These are phyloP conservation scores for Cupressus sempervirens DNA, from an alignment of 75 land plant species.

Conservation along the genomic window DNA sequence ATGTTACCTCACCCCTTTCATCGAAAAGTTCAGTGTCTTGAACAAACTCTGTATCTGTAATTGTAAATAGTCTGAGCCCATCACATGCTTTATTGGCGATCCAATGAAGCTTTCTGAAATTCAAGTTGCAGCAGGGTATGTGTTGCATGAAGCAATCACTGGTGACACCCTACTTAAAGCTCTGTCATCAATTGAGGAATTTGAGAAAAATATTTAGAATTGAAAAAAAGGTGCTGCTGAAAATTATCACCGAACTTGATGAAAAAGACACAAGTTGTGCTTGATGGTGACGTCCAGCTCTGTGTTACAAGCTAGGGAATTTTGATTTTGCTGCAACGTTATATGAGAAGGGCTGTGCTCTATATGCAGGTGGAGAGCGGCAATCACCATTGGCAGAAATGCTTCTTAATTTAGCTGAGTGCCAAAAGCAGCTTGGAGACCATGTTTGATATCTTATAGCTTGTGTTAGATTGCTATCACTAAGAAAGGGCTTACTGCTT, in stretches of 20 bases:
- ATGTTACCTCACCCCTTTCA: slow-evolving; percentile 39
- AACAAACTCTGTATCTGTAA: slow-evolving; percentile 53
- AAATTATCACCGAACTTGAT: slow-evolving; percentile 93
- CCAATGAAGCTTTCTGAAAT: slow-evolving; percentile 92
- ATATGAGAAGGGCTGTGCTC: slow-evolving; percentile 97
- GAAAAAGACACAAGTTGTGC: slow-evolving; percentile 95
- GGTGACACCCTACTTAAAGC: slow-evolving; percentile 57
- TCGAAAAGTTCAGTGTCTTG: slow-evolving; percentile 32
- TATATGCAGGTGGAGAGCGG: slow-evolving; percentile 95
- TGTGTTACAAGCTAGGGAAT: slow-evolving; percentile 59
- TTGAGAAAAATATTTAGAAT: slow-evolving; percentile 88
- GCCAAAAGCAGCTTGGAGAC: slow-evolving; percentile 87
- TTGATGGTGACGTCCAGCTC: slow-evolving; percentile 92
- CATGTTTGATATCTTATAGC: slow-evolving; percentile 87
- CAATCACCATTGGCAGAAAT: slow-evolving; percentile 85
- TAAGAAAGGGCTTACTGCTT: slow-evolving; percentile 63
- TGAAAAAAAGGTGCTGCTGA: slow-evolving; percentile 97
- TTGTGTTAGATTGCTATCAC: slow-evolving; percentile 83
- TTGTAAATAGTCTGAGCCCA: slow-evolving; percentile 38
- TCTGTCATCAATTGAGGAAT: slow-evolving; percentile 64
- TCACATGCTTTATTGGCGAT: slow-evolving; percentile 33
- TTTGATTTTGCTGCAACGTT: slow-evolving; percentile 89
- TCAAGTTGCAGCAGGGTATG: slow-evolving; percentile 88
- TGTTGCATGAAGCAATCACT: slow-evolving; percentile 56
- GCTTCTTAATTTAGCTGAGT: slow-evolving; percentile 89